Evolutionary conservation across 768 basidiomycete species (phyloP), one percentile per base, ranked within the genome.

Genomic region (Mrakia gelida): DNA sequence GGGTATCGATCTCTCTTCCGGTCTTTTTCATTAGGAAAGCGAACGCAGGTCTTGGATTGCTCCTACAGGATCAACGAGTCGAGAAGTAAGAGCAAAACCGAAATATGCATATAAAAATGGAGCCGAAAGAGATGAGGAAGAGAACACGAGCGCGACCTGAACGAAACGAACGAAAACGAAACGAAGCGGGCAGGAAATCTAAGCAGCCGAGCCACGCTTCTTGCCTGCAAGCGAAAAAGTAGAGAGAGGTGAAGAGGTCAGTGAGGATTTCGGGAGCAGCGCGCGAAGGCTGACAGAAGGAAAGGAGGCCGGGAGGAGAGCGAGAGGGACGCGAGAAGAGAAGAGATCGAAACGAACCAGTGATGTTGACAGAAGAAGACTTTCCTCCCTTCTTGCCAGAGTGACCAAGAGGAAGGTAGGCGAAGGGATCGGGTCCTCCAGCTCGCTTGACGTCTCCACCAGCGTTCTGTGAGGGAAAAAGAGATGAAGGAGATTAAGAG

Each of bases 361-460:
- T 79, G 70, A 79, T 75, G 78, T 79, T 75, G n/a, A 71, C n/a
- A 34, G 49, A 63, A 15, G 49, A 45, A 59, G 67, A 54, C 65
- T 65, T 73, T 30, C 78, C 78, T 10, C 67, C 61, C 71, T 74
- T 73, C 32, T 70, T 67, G 9, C 70, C 34, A 15, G 11, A 92
- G 83, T 95, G 91, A 30, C 90, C 89, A 74, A 99, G 86, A 10
- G 93, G 86, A 49, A 99, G 83, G 84, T 98, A 99, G 26, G 93
- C 94, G 83, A 94, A 98, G 6, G 97, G 97, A 83, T 97, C 95
- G n/a, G 84, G 83, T 74, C 93, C 84, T 23, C 91, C 91, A 61
- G 89, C 89, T 83, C 89, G 92, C 85, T 94, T 95, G 84, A 97
- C 87, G 83, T 98, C 97, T 11, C 97, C 97, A 45, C 92, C 93